Percentiles rank a stretch among this genome's conserved stretches.
phyloP scores from a whole-genome alignment of 257 asterid genomes.

The Rhazya stricta region DNA sequence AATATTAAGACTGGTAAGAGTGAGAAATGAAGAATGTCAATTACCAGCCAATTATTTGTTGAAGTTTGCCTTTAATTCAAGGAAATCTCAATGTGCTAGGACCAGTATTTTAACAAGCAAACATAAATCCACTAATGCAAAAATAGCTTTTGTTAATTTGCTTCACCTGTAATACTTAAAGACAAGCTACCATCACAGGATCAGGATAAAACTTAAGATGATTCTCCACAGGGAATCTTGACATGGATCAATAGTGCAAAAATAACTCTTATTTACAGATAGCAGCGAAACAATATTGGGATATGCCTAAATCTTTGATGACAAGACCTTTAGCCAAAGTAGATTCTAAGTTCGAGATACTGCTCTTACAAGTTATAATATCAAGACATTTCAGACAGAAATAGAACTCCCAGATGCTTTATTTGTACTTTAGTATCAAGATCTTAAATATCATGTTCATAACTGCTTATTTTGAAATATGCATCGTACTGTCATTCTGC shows the following conservation, averaged over 20 bases:
- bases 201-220: neutral
- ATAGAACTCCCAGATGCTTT: neutral
- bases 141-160: neutral
- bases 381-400: neutral
- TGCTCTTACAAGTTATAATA: neutral
- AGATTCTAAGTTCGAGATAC: neutral
- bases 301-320: neutral
- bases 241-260: neutral
- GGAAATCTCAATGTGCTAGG: neutral
- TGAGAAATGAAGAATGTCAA: neutral
- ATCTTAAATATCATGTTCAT: neutral
- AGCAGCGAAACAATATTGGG: neutral
- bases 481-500: neutral
- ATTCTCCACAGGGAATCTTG: neutral
- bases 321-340: neutral
- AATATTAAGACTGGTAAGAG: neutral
- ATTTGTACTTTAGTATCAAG: neutral
- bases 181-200: neutral
- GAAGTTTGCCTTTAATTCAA: neutral
- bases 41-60: neutral
- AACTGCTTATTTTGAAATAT: neutral
- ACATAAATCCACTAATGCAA: neutral
- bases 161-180: neutral
- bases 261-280: neutral
- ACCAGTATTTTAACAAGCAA: neutral